Percentiles rank a stretch among this genome's conserved stretches.
Evolutionary conservation across 768 basidiomycete species (phyloP).

Genomic region (Termitomyces sp.): DNA sequence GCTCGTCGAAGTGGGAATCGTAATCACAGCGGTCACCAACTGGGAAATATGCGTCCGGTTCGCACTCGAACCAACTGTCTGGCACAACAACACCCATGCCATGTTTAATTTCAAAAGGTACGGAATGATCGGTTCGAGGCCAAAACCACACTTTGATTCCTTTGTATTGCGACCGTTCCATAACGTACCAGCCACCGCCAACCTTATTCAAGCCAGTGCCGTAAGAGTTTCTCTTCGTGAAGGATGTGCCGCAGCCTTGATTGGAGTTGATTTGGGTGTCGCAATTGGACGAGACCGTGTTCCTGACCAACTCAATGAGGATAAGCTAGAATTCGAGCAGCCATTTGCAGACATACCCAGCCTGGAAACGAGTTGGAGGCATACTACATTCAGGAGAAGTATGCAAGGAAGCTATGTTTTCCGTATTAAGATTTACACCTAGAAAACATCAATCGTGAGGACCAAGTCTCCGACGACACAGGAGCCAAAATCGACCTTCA

Average conservation of each 20-base stretch:
- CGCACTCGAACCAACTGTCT: conserved; percentile 29
- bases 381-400: conserved; percentile 45
- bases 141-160: conserved; percentile 64
- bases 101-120: conserved; percentile 36
- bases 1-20: conserved; percentile 42
- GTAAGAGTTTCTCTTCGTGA: conserved; percentile 33
- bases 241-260: conserved; percentile 53
- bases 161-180: conserved; percentile 31
- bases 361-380: conserved; percentile 32
- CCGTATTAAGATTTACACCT: conserved; percentile 44
- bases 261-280: conserved; percentile 47
- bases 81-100: conserved; percentile 13
- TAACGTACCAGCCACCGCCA: conserved; percentile 58
- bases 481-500: conserved; percentile 32
- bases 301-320: conserved; percentile 20
- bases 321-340: background rate
- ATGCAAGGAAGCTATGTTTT: conserved; percentile 51
- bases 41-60: conserved; percentile 45
- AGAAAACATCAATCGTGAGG: background rate
- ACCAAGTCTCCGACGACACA: background rate
- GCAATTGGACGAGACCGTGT: conserved; percentile 38
- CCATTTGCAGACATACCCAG: conserved; percentile 36
- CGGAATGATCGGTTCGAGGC: conserved; percentile 35
- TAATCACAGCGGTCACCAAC: conserved; percentile 41
- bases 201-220: conserved; percentile 42